Percentiles rank a stretch among this genome's conserved stretches.
phyloP scores from a whole-genome alignment of 495 filamentous ascomycete species.

The Xylaria nigripes region DNA sequence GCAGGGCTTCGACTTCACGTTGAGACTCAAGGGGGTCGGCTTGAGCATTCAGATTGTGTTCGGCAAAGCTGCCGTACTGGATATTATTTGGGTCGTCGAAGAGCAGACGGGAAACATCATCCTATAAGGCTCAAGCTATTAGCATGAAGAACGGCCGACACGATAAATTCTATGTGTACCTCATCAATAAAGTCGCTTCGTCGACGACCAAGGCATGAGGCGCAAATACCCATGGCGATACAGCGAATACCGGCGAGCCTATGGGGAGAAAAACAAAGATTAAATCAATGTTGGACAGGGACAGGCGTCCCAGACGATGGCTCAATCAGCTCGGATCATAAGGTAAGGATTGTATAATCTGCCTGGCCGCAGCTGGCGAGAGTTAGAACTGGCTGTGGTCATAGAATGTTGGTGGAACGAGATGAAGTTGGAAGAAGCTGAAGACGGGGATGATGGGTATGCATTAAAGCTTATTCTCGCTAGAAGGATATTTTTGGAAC shows the following conservation, averaged over 20 bases:
- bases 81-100: conserved; percentile 45
- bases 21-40: conserved; percentile 50
- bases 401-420: conserved; percentile 9
- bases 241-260: neutral
- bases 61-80: conserved; percentile 48
- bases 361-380: conserved; percentile 24
- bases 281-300: conserved; percentile 7
- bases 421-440: conserved; percentile 19
- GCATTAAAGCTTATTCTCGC: no score
- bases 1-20: conserved; percentile 50
- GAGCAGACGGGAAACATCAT: conserved; percentile 45
- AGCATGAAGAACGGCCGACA: neutral
- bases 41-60: conserved; percentile 40
- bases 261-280: conserved; percentile 1
- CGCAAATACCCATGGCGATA: conserved; percentile 38
- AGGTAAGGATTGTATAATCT: conserved; percentile 29
- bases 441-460: neutral
- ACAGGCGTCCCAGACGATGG: conserved; percentile 16
- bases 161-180: conserved; percentile 19
- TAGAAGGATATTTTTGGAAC: no score
- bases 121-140: conserved; percentile 21
- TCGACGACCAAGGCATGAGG: conserved; percentile 37
- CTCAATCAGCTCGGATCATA: conserved; percentile 19
- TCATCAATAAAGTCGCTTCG: conserved; percentile 36
- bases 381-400: conserved; percentile 19